phyloP scores from a whole-genome alignment of 306 rosid species.

The Senna tora region DNA sequence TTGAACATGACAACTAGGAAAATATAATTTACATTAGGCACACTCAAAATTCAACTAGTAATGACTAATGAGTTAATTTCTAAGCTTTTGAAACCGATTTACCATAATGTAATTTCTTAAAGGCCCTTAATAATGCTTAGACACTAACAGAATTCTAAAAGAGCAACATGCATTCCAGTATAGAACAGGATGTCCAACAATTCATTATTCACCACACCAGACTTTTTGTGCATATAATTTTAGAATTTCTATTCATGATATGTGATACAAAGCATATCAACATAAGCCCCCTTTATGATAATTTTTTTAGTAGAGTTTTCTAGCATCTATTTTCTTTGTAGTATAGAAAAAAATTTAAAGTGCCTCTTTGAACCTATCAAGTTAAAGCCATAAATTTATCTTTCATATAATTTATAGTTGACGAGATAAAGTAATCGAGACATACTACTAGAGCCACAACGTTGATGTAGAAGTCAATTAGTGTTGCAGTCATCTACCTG shows the following conservation, averaged over 20 bases:
- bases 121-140: background rate
- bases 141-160: background rate
- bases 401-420: conserved; percentile 15
- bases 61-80: background rate
- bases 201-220: background rate
- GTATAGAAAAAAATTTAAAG: conserved; percentile 7
- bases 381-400: conserved; percentile 26
- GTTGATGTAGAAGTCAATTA: conserved; percentile 82
- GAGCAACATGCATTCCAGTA: conserved; percentile 4
- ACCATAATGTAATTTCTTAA: background rate
- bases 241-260: background rate
- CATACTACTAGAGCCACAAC: conserved; percentile 75
- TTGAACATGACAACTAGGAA: conserved; percentile 9
- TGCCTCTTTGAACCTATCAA: conserved; percentile 23
- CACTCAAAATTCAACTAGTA: background rate
- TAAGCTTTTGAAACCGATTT: background rate
- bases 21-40: background rate
- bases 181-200: background rate
- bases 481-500: conserved; percentile 84
- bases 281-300: background rate
- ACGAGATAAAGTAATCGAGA: conserved; percentile 33
- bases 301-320: background rate
- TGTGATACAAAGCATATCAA: conserved; percentile 5
- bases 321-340: conserved; percentile 11
- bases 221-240: background rate